A percentile compares a stretch with the other conserved stretches of the same genome.
Evolutionary conservation across 768 basidiomycete genomes (phyloP).

Genomic region (Flagelloscypha sp.): DNA sequence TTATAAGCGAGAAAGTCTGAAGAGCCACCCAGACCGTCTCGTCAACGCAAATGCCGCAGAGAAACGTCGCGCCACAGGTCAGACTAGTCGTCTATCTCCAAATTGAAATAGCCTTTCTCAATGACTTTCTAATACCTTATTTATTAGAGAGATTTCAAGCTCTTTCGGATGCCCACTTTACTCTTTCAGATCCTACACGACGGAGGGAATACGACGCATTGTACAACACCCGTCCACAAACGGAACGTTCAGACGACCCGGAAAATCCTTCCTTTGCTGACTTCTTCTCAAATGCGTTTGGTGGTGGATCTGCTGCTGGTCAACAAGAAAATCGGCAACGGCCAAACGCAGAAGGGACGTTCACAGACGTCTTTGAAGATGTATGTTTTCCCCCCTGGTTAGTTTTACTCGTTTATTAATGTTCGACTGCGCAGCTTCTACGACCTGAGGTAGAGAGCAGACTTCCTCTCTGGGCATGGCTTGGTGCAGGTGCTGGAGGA

Average conservation of each 20-base stretch:
- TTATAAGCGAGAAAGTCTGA: slow-evolving; percentile 74
- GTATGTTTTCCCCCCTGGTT: slow-evolving; percentile 30
- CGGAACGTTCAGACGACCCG: slow-evolving; percentile 54
- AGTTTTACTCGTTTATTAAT: not conserved
- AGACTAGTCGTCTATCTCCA: slow-evolving; percentile 34
- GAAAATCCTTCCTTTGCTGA: slow-evolving; percentile 67
- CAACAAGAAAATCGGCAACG: slow-evolving; percentile 29
- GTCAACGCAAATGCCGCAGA: slow-evolving; percentile 62
- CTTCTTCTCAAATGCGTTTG: slow-evolving; percentile 69
- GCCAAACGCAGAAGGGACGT: slow-evolving; percentile 75
- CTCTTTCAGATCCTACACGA: slow-evolving; percentile 72
- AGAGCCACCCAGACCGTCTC: slow-evolving; percentile 86
- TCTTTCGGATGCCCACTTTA: slow-evolving; percentile 91
- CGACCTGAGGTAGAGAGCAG: slow-evolving; percentile 73
- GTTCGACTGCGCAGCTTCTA: slow-evolving; percentile 43
- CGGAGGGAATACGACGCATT: slow-evolving; percentile 66
- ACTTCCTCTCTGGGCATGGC: slow-evolving; percentile 67
- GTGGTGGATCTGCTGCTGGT: slow-evolving; percentile 22
- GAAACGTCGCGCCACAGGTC: slow-evolving; percentile 72
- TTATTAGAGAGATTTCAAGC: slow-evolving; percentile 35
- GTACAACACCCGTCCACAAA: slow-evolving; percentile 43
- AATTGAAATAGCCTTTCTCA: not conserved
- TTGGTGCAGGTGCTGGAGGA: slow-evolving; percentile 65
- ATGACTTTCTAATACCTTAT: slow-evolving; percentile 1
- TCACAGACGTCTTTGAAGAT: slow-evolving; percentile 89